A percentile compares a stretch with the other conserved stretches of the same genome.
phyloP scores from a whole-genome alignment of 352 stramenopile species.

The Phytophthora capsici region DNA sequence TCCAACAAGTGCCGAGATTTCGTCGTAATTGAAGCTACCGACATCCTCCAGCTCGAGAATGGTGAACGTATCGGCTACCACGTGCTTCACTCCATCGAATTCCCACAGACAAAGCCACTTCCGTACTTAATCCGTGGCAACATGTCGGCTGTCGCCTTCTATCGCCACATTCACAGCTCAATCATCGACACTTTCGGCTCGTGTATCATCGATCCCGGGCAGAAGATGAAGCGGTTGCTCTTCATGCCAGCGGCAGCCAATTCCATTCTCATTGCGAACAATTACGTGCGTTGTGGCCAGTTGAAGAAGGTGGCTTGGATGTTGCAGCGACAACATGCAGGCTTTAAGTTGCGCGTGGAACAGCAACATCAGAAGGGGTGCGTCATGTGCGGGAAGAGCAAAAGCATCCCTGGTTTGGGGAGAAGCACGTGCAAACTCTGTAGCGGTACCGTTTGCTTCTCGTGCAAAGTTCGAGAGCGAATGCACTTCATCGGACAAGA shows the following conservation, averaged over 20 bases:
- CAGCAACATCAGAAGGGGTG: conserved; percentile 17
- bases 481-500: conserved; percentile 49
- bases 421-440: conserved; percentile 36
- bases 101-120: conserved; percentile 30
- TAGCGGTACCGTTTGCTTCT: conserved; percentile 19
- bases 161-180: conserved; percentile 27
- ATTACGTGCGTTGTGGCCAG: conserved; percentile 26
- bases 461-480: conserved; percentile 34
- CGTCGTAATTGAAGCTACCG: conserved; percentile 30
- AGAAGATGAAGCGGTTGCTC: conserved; percentile 4
- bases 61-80: conserved; percentile 34
- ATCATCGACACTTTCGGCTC: conserved; percentile 32
- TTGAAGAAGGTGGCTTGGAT: conserved; percentile 34
- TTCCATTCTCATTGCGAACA: conserved; percentile 12
- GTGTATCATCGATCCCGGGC: conserved; percentile 22
- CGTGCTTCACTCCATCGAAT: conserved; percentile 28
- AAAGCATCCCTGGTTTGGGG: conserved; percentile 25
- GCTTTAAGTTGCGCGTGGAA: conserved; percentile 11
- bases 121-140: conserved; percentile 20
- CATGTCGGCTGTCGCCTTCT: conserved; percentile 22
- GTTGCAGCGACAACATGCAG: conserved; percentile 22
- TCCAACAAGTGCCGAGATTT: conserved; percentile 28
- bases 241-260: conserved; percentile 15
- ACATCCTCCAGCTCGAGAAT: conserved; percentile 22
- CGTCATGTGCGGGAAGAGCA: conserved; percentile 32